Conservation (phyloP, 805 yeast species). For the Ogataea haglerorum region DNA sequence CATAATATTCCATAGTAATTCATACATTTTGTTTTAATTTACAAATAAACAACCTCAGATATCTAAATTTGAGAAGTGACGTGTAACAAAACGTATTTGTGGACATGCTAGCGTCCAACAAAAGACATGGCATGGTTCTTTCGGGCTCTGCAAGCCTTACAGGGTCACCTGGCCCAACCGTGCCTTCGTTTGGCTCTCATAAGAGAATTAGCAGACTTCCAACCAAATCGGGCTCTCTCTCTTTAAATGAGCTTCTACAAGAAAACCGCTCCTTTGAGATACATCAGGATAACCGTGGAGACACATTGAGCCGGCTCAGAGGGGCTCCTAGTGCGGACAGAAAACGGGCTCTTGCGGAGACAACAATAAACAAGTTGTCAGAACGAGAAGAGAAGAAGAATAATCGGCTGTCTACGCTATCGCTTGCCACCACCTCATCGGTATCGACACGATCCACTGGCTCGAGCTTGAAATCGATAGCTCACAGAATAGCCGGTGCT, state of each 20-base stretch:
- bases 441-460: constrained; percentile 22
- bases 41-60: constrained; percentile 5
- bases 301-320: constrained; percentile 12
- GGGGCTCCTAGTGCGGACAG: constrained; percentile 4
- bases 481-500: constrained; percentile 21
- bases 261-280: constrained; percentile 6
- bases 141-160: constrained; percentile 6
- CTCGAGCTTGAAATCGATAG: constrained; percentile 23
- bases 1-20: neutral
- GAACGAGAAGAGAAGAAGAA: constrained; percentile 9
- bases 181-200: constrained; percentile 5
- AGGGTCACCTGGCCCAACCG: neutral
- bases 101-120: constrained; percentile 14
- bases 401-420: constrained; percentile 18
- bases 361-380: constrained; percentile 11
- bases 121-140: constrained; percentile 22
- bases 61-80: constrained; percentile 6
- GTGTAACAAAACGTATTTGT: constrained; percentile 6
- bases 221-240: constrained; percentile 15
- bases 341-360: constrained; percentile 3
- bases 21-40: constrained; percentile 6
- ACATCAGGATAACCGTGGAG: constrained; percentile 8
- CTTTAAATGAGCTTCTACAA: constrained; percentile 15
- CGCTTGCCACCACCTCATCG: constrained; percentile 17
- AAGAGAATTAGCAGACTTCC: constrained; percentile 10